A percentile compares a stretch with the other conserved stretches of the same genome.
Conservation (phyloP, 352 stramenopile species). For the Globisporangium heterothallicum region DNA sequence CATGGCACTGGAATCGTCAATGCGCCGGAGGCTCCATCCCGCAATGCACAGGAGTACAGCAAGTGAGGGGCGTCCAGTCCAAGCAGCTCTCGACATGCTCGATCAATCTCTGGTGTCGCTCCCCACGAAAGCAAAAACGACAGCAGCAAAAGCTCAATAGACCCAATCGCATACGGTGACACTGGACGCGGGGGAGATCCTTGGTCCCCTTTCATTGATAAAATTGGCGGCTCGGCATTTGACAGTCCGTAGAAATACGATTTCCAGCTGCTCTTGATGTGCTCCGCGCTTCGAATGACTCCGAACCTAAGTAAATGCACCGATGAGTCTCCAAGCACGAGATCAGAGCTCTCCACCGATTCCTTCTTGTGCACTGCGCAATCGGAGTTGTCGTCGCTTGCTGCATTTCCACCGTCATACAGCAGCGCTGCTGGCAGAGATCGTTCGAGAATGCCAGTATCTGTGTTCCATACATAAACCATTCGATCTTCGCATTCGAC, state of each 20-base stretch:
- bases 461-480: constrained; percentile 74
- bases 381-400: constrained; percentile 3
- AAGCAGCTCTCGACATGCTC: constrained; percentile 44
- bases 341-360: constrained; percentile 44
- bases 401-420: constrained; percentile 35
- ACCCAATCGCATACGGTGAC: constrained; percentile 62
- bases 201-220: not conserved
- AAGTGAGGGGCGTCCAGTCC: constrained; percentile 43
- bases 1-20: constrained; percentile 71
- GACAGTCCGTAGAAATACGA: constrained; percentile 44
- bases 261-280: constrained; percentile 68
- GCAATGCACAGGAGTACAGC: constrained; percentile 64
- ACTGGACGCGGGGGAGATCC: not conserved
- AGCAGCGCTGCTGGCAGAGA: constrained; percentile 48
- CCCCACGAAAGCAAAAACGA: constrained; percentile 77
- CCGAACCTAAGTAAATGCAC: constrained; percentile 63
- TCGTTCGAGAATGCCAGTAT: constrained; percentile 74
- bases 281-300: constrained; percentile 56
- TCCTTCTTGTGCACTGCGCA: constrained; percentile 17
- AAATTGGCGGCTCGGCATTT: constrained; percentile 3
- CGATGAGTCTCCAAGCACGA: constrained; percentile 44
- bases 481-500: constrained; percentile 72
- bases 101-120: constrained; percentile 60
- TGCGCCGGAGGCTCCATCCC: constrained; percentile 44
- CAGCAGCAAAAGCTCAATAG: constrained; percentile 63